These are phyloP conservation scores for Colletotrichum chrysophilum DNA, from an alignment of 2,329 filamentous ascomycete genomes.

Conservation along the genomic window DNA sequence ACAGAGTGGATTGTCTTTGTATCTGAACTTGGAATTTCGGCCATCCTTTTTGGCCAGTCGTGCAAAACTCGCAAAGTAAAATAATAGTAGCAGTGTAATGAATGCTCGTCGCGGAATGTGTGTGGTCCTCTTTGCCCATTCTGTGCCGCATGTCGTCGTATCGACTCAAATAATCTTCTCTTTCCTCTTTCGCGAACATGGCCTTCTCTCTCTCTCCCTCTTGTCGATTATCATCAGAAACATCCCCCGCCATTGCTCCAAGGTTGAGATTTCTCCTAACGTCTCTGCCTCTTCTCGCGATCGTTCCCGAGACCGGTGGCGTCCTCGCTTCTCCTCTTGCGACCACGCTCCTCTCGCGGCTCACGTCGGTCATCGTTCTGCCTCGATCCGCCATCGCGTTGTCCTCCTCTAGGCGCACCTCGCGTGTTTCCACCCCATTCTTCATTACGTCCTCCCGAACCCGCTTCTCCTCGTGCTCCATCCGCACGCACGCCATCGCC, in stretches of 20 bases:
- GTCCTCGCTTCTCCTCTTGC: conserved; percentile 56
- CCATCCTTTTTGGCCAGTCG: not conserved
- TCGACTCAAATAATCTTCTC: not conserved
- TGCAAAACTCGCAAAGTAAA: not conserved
- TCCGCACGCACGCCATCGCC: conserved; percentile 16
- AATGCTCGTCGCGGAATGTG: conserved; percentile 1
- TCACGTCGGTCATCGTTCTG: conserved; percentile 34
- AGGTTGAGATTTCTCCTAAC: conserved; percentile 37
- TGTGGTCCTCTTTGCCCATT: conserved; percentile 1
- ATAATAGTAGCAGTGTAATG: conserved; percentile 15
- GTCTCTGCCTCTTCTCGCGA: conserved; percentile 60
- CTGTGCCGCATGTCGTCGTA: conserved; percentile 7
- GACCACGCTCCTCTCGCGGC: conserved; percentile 40
- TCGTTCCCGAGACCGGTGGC: conserved; percentile 45
- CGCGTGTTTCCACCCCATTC: conserved; percentile 22
- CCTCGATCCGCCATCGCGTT: conserved; percentile 32
- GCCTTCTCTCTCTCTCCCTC: not conserved
- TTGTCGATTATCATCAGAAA: not conserved
- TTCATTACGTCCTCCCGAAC: conserved; percentile 31
- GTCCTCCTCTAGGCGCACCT: conserved; percentile 30
- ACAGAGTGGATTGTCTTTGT: conserved; percentile 19
- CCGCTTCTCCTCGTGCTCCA: conserved; percentile 11
- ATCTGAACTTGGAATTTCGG: conserved; percentile 12
- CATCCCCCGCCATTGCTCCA: not conserved
- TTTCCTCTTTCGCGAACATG: not conserved